Percentiles rank a stretch among this genome's conserved stretches.
Conservation (phyloP, 148 eudicot species). For the Drosera capensis region DNA sequence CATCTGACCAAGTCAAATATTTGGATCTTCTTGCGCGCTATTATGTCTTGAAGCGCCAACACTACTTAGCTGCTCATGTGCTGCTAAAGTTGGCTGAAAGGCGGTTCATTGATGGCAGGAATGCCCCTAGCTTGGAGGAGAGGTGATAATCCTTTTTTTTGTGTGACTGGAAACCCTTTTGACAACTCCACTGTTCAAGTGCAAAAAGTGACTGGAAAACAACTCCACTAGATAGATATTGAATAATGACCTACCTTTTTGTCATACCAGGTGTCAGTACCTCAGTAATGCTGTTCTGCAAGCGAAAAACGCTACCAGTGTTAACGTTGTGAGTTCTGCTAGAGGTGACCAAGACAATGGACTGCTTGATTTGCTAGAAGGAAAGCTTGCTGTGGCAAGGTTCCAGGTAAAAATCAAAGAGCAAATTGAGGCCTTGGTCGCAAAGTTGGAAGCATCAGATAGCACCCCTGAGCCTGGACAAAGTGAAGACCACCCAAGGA, state of each 20-base stretch:
- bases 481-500: slow-evolving; percentile 24
- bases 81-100: slow-evolving; percentile 78
- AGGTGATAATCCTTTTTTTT: slow-evolving; percentile 30
- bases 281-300: slow-evolving; percentile 87
- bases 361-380: slow-evolving; percentile 85
- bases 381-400: slow-evolving; percentile 86
- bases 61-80: slow-evolving; percentile 85
- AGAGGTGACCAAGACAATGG: slow-evolving; percentile 62
- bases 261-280: slow-evolving; percentile 81
- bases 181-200: not conserved
- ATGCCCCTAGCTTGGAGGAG: slow-evolving; percentile 68
- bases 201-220: no score
- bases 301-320: slow-evolving; percentile 69
- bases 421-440: slow-evolving; percentile 46
- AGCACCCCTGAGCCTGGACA: slow-evolving; percentile 45
- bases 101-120: slow-evolving; percentile 44
- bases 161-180: no score
- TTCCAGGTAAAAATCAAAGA: slow-evolving; percentile 81
- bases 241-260: no score
- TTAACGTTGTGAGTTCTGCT: slow-evolving; percentile 31
- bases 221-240: no score
- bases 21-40: slow-evolving; percentile 82
- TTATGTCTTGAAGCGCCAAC: slow-evolving; percentile 91
- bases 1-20: slow-evolving; percentile 57
- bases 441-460: slow-evolving; percentile 36